Evolutionary conservation across 192 early-diverging fungal species (phyloP), one percentile per base, ranked within the genome.

Genomic region (Rhizophagus sp.): DNA sequence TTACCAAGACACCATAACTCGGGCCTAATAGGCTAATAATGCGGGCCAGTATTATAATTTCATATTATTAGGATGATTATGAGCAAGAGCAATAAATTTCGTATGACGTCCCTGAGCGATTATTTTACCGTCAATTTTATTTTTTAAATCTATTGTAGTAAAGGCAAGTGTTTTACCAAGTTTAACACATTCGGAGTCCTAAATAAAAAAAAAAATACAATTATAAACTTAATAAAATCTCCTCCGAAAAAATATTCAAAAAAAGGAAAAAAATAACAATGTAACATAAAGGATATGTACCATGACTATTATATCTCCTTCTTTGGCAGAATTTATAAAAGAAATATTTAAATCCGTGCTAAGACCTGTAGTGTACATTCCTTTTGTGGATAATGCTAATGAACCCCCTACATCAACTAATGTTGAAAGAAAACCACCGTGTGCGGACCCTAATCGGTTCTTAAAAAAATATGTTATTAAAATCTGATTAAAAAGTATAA

Each of bases 301-400:
- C 52, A 90, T 84, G 4, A 61, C 67, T 2, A 90, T 63, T 30
- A 77, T 83, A 36, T 90, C 87, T 19, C 84, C 85, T 27, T 84
- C 50, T 67, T 84, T 88, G 41, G 85, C 88, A 10, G 84, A 71
- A 2, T 87, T 87, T 10, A 90, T 73, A 79, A 87, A 90, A 62
- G 85, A 86, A 11, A 90, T 76, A 69, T 90, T 90, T 34, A 90
- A 69, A 82, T 90, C 89, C 25, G 89, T 90, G 30, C 85, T 87
- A 5, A 90, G 84, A 27, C 89, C 89, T 24, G 89, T 90, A 5
- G 85, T 83, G 41, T 81, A 81, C 73, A 90, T 80, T 17, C 86
- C 82, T 62, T 88, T 86, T 17, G 88, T 80, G 0, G 87, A 85
- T 39, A 90, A 81, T n/a, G 88, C 88, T 34, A 90, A 75, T 4